phyloP scores from a whole-genome alignment of 164 flowering plant species.

The Sextonia rubra region DNA sequence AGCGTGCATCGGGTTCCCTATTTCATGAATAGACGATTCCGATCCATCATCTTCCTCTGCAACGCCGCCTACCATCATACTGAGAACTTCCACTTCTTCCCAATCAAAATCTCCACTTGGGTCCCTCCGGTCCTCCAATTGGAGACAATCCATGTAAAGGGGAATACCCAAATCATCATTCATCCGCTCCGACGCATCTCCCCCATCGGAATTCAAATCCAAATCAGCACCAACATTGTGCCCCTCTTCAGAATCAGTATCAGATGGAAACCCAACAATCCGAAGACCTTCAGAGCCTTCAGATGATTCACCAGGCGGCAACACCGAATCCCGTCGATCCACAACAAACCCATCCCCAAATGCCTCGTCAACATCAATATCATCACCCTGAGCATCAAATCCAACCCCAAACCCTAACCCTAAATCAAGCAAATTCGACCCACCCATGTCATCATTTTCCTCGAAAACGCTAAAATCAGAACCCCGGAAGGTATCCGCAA shows the following conservation, averaged over 20 bases:
- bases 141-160: slow-evolving; percentile 66
- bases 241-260: slow-evolving; percentile 34
- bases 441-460: background rate
- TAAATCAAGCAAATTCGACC: background rate
- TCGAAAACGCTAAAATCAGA: slow-evolving; percentile 29
- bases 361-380: slow-evolving; percentile 20
- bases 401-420: slow-evolving; percentile 33
- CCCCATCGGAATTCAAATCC: slow-evolving; percentile 30
- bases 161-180: slow-evolving; percentile 31
- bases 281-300: slow-evolving; percentile 10
- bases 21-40: slow-evolving; percentile 16
- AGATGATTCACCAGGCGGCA: slow-evolving; percentile 22
- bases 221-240: slow-evolving; percentile 11
- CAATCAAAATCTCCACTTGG: slow-evolving; percentile 64
- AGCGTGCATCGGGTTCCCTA: background rate
- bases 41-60: slow-evolving; percentile 29
- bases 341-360: slow-evolving; percentile 36
- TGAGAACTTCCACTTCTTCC: slow-evolving; percentile 77
- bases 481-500: slow-evolving; percentile 19
- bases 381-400: slow-evolving; percentile 21
- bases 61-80: slow-evolving; percentile 36
- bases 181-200: slow-evolving; percentile 21
- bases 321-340: slow-evolving; percentile 18
- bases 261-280: slow-evolving; percentile 36
- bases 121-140: slow-evolving; percentile 45